Conservation (phyloP, 345 rosid species). For the Salix caprea region DNA sequence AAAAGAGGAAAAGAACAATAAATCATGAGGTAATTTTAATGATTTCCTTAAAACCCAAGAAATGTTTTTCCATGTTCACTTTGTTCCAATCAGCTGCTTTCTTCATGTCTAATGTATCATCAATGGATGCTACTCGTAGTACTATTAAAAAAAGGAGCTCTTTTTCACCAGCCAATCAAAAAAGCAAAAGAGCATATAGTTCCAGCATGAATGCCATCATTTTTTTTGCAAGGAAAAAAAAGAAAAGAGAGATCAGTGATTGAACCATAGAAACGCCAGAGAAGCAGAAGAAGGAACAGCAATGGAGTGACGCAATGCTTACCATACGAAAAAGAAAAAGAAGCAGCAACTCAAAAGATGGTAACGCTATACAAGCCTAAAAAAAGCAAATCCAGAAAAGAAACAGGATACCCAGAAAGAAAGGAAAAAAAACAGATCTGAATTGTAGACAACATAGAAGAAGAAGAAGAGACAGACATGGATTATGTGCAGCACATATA, state of each 20-base stretch:
- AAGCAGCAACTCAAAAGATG: not conserved
- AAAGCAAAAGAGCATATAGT: not conserved
- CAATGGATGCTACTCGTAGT: not conserved
- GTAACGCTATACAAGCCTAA: not conserved
- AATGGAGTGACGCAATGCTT: not conserved
- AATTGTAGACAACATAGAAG: not conserved
- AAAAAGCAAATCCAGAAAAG: not conserved
- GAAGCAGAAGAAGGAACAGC: not conserved
- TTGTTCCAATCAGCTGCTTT: not conserved
- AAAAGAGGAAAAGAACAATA: not conserved
- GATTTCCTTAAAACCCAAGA: conserved; percentile 36
- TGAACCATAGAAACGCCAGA: not conserved
- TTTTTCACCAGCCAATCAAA: not conserved
- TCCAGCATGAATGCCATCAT: not conserved
- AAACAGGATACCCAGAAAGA: not conserved
- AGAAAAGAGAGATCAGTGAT: too few relatives aligned
- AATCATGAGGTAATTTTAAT: not conserved
- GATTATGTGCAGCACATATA: not conserved
- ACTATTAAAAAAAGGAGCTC: not conserved
- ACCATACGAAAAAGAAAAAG: not conserved
- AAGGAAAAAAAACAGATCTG: not conserved
- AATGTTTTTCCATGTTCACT: conserved; percentile 20
- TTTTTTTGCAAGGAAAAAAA: not conserved
- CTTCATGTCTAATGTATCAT: not conserved
- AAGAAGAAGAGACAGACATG: not conserved